A percentile compares a stretch with the other conserved stretches of the same genome.
These are phyloP conservation scores for Phialophora tarda DNA, from an alignment of 2,329 filamentous ascomycete species.

Conservation along the genomic window DNA sequence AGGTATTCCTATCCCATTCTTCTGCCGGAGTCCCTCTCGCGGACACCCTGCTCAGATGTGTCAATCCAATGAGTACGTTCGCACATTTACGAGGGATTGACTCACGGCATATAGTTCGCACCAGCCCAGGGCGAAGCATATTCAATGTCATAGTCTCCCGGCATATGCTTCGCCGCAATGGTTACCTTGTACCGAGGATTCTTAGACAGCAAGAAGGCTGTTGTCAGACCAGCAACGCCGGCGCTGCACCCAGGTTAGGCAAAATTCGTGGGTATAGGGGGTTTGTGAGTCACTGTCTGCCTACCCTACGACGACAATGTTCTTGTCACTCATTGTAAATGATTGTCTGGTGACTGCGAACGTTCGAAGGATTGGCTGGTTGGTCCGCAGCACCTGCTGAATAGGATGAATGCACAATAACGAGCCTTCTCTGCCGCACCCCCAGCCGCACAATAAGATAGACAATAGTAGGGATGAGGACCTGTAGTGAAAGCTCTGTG, in stretches of 20 bases:
- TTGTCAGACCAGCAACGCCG: slow-evolving; percentile 61
- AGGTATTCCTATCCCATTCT: slow-evolving; percentile 65
- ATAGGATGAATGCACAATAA: background rate
- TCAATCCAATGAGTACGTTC: background rate
- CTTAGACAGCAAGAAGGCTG: slow-evolving; percentile 61
- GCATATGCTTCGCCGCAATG: slow-evolving; percentile 80
- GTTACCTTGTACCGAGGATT: slow-evolving; percentile 62
- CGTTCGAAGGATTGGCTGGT: background rate
- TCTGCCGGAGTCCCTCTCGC: slow-evolving; percentile 41
- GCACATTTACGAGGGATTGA: slow-evolving; percentile 31
- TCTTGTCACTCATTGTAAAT: slow-evolving; percentile 38
- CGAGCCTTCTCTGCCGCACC: slow-evolving; percentile 1
- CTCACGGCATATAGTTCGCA: slow-evolving; percentile 73
- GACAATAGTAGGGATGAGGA: slow-evolving; percentile 14
- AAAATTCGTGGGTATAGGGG: background rate
- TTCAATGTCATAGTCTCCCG: slow-evolving; percentile 77
- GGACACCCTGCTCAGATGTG: slow-evolving; percentile 42
- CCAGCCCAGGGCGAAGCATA: slow-evolving; percentile 85
- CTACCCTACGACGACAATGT: slow-evolving; percentile 49
- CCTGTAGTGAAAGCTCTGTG: slow-evolving; percentile 5
- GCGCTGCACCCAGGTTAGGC: slow-evolving; percentile 17
- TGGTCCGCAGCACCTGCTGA: background rate
- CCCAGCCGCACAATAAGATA: slow-evolving; percentile 11
- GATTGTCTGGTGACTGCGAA: slow-evolving; percentile 4
- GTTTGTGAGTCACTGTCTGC: slow-evolving; percentile 31